Base-by-base conservation (phyloP, 1,284 basidiomycete genomes). In the Mycena sp. region DNA sequence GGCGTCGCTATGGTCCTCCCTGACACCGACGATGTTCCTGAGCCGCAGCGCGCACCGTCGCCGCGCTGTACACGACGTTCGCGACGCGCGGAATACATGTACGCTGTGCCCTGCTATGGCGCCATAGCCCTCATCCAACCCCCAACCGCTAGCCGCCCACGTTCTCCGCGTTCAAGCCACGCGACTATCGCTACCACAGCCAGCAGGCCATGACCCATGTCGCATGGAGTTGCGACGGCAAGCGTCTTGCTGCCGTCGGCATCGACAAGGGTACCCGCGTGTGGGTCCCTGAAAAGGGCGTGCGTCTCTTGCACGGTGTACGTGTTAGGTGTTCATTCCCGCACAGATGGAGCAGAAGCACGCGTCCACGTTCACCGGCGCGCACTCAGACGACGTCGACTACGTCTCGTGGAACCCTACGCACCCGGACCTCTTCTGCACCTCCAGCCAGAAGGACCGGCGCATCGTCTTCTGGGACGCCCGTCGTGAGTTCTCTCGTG, bases 161-260 rank as follows among this genome's bases (percentile, higher is more conserved):
- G 9, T 93, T 93, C 74, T 87, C 90, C 61, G 87, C 90, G 2
- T 91, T 91, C 75, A 88, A 89, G 71, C 90, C 90, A 4, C 83
- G 90, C 71, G 90, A 92, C 72, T 82, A 88, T 63, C 84, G 88
- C n/a, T 84, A 91, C 64, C 78, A 85, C 3, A 86, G 85, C 48
- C 73, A 83, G 11, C 86, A 89, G 67, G 80, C 85, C 1, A 89
- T 92, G 81, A 89, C 82, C 50, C 89, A 91, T 72, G 85, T 92
- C 52, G 89, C 90, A 0, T 93, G 91, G 91, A 93, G 82, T 70
- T 92, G 90, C 70, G 91, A 93, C 72, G 91, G 91, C 11, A 88
- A 88, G 76, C 88, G 89, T 63, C 78, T 93, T 16, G 90, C 88
- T 9, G 90, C 87, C 16, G 91, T 91, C 3, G 91, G 92, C 1